Evolutionary conservation across 257 asterid genomes (phyloP).

Genomic region (Solanum paucissectum): DNA sequence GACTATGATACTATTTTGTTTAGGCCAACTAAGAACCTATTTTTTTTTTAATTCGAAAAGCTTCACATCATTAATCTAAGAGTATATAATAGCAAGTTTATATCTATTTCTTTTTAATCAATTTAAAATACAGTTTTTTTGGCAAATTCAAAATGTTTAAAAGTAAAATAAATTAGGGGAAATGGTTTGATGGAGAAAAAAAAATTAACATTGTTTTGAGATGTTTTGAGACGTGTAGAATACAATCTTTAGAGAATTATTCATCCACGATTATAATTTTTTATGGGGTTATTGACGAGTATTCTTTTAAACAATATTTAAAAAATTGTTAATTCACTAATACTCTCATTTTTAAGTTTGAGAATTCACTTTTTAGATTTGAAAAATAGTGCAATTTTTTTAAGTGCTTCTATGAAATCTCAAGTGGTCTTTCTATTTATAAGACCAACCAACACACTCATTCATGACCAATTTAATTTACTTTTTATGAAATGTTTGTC

Average conservation of each 20-base stretch:
- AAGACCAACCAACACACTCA: background rate
- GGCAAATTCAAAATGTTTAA: background rate
- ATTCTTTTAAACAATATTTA: background rate
- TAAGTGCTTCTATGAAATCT: background rate
- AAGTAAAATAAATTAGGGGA: background rate
- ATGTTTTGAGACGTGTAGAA: background rate
- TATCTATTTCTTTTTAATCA: too few relatives aligned
- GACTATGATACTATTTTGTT: background rate
- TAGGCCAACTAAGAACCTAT: background rate
- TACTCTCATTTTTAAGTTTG: background rate
- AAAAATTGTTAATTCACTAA: background rate
- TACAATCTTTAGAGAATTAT: background rate
- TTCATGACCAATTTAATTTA: background rate
- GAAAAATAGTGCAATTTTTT: background rate
- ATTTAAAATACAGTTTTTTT: too few relatives aligned
- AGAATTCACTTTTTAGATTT: background rate
- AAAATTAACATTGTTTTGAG: background rate
- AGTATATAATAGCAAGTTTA: background rate
- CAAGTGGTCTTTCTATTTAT: background rate
- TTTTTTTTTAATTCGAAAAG: background rate
- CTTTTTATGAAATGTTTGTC: background rate
- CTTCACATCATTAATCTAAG: background rate
- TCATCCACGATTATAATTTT: background rate
- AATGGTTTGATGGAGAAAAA: background rate
- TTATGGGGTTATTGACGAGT: background rate